Conservation (phyloP, 2,329 filamentous ascomycete genomes). For the Pseudogymnoascus sp. region DNA sequence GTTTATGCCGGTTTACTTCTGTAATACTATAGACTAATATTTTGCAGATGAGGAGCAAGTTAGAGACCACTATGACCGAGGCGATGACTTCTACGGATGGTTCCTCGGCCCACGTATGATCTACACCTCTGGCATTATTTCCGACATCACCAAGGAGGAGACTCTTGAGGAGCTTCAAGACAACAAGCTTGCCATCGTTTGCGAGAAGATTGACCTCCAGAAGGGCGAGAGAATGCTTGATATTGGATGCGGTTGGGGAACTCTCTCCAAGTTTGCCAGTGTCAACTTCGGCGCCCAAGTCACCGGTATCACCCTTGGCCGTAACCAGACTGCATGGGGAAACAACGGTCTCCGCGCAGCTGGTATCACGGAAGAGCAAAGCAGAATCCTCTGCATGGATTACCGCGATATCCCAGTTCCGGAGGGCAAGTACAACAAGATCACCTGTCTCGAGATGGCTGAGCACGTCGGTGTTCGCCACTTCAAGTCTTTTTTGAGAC, state of each 20-base stretch:
- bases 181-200: slow-evolving; percentile 92
- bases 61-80: slow-evolving; percentile 93
- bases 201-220: slow-evolving; percentile 86
- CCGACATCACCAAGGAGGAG: slow-evolving; percentile 80
- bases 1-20: slow-evolving; percentile 18
- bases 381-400: slow-evolving; percentile 88
- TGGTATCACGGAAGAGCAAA: slow-evolving; percentile 79
- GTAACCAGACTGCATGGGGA: slow-evolving; percentile 95
- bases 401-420: slow-evolving; percentile 89
- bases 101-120: slow-evolving; percentile 98
- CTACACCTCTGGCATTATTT: slow-evolving; percentile 92
- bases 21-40: slow-evolving; percentile 19
- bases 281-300: slow-evolving; percentile 79
- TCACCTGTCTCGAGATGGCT: slow-evolving; percentile 96
- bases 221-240: slow-evolving; percentile 78
- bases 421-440: slow-evolving; percentile 78
- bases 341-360: slow-evolving; percentile 79
- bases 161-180: slow-evolving; percentile 91
- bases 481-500: slow-evolving; percentile 70
- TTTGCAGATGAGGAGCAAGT: slow-evolving; percentile 86
- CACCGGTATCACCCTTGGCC: slow-evolving; percentile 86
- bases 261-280: slow-evolving; percentile 85
- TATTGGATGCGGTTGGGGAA: slow-evolving; percentile 97
- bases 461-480: slow-evolving; percentile 96
- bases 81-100: slow-evolving; percentile 98